Evolutionary conservation across 305 asterid species (phyloP).

Genomic region (Fraxinus xanthoxyloides): DNA sequence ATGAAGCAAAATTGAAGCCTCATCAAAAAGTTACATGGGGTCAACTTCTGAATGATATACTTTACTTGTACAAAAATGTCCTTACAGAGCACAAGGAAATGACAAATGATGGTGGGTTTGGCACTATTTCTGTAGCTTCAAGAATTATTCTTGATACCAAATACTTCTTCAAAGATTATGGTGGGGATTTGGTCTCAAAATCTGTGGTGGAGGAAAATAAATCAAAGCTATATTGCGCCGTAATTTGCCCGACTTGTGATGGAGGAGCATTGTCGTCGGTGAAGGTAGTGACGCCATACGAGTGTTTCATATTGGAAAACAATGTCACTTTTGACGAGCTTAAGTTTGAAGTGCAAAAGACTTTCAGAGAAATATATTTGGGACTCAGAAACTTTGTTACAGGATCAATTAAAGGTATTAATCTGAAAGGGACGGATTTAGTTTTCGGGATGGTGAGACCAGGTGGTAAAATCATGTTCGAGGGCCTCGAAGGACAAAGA

Average conservation of each 20-base stretch:
- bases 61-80: constrained; percentile 45
- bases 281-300: constrained; percentile 48
- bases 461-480: constrained; percentile 47
- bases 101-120: constrained; percentile 19
- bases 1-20: constrained; percentile 29
- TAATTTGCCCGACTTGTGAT: constrained; percentile 17
- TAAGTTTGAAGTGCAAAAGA: constrained; percentile 51
- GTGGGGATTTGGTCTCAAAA: background rate
- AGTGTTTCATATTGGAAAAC: constrained; percentile 39
- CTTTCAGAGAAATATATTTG: constrained; percentile 53
- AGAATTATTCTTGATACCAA: constrained; percentile 72
- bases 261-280: constrained; percentile 14
- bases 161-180: constrained; percentile 54
- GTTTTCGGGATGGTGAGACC: constrained; percentile 51
- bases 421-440: constrained; percentile 45
- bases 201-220: constrained; percentile 28
- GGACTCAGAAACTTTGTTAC: constrained; percentile 46
- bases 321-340: constrained; percentile 60
- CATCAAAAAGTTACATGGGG: constrained; percentile 48
- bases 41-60: constrained; percentile 70
- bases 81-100: constrained; percentile 33
- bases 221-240: constrained; percentile 45
- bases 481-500: constrained; percentile 30
- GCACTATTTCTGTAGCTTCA: constrained; percentile 54
- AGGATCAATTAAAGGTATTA: constrained; percentile 31